phyloP scores from a whole-genome alignment of 352 stramenopile genomes.

The Globisporangium parvum region DNA sequence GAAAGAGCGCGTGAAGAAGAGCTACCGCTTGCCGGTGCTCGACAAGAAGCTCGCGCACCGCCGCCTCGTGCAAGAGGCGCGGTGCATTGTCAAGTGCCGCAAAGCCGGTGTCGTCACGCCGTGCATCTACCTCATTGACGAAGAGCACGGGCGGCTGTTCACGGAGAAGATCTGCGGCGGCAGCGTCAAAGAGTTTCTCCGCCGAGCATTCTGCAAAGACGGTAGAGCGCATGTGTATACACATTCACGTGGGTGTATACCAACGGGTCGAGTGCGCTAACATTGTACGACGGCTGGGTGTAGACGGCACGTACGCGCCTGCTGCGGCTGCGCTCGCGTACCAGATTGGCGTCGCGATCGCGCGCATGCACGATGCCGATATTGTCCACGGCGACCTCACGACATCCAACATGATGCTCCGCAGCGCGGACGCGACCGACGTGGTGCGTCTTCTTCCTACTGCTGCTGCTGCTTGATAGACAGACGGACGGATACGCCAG shows the following conservation, averaged over 20 bases:
- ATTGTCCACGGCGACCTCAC: conserved; percentile 93
- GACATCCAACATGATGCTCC: conserved; percentile 93
- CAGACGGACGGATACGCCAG: neutral
- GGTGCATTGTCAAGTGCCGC: conserved; percentile 80
- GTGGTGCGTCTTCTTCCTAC: conserved; percentile 45
- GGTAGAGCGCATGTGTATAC: conserved; percentile 16
- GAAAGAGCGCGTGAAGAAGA: conserved; percentile 83
- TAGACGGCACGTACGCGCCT: conserved; percentile 23
- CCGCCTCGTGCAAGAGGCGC: conserved; percentile 72
- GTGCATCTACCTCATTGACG: conserved; percentile 75
- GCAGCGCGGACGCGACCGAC: conserved; percentile 47
- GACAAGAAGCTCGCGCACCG: conserved; percentile 79
- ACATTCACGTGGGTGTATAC: neutral
- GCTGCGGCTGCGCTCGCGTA: conserved; percentile 66
- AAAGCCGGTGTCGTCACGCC: conserved; percentile 63
- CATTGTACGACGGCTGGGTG: neutral
- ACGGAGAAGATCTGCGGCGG: conserved; percentile 62
- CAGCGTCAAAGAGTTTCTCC: conserved; percentile 72
- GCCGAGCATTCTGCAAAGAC: conserved; percentile 33
- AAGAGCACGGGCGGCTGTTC: conserved; percentile 62
- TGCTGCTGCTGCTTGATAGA: conserved; percentile 3
- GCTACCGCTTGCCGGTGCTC: conserved; percentile 65
- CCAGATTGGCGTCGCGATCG: conserved; percentile 85
- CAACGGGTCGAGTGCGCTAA: neutral
- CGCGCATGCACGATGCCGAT: conserved; percentile 89